Evolutionary conservation across 2,329 filamentous ascomycete species (phyloP).

Genomic region (Ophiostoma novo-ulmi): DNA sequence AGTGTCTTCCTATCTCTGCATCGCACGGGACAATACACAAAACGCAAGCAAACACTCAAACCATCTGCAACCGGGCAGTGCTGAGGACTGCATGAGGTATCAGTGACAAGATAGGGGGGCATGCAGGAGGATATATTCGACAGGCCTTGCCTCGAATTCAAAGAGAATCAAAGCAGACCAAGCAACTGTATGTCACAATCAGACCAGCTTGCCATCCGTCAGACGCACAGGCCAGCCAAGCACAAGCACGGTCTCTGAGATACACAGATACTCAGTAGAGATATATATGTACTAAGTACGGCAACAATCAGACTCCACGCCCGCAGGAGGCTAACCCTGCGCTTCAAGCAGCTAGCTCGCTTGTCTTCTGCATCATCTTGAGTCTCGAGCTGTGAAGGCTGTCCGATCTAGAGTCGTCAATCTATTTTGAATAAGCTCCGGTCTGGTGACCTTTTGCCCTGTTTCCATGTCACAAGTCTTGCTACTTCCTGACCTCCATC

Average conservation of each 20-base stretch:
- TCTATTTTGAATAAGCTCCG: conserved; percentile 1
- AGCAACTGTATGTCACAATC: background rate
- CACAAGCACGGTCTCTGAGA: background rate
- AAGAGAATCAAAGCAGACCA: background rate
- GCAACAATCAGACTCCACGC: conserved; percentile 3
- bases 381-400: background rate
- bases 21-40: background rate
- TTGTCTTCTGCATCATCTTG: background rate
- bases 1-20: background rate
- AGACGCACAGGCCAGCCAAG: conserved; percentile 9
- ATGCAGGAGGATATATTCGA: background rate
- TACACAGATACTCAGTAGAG: background rate
- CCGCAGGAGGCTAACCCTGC: background rate
- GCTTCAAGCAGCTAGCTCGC: background rate
- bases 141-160: background rate
- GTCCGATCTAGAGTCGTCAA: background rate
- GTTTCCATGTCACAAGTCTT: background rate
- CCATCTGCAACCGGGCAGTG: background rate
- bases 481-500: background rate
- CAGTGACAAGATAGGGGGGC: background rate
- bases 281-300: background rate
- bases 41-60: background rate
- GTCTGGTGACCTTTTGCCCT: background rate
- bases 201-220: background rate
- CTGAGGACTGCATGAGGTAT: background rate